Evolutionary conservation across 495 filamentous ascomycete genomes (phyloP).

Genomic region (Xylaria acuta): DNA sequence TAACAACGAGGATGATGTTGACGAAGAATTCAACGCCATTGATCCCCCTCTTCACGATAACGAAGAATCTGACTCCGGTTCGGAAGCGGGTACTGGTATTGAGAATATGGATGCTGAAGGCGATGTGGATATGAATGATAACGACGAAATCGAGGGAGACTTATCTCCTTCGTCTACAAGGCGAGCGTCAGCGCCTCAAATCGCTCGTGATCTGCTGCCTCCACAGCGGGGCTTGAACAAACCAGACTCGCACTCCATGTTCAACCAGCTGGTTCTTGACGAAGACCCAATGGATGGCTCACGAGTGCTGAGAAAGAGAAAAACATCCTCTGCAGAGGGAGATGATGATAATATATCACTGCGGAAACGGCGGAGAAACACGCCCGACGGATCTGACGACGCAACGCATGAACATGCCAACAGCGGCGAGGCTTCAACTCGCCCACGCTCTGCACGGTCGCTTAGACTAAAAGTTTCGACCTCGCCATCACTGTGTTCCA

Average conservation of each 20-base stretch:
- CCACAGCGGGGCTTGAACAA: conserved; percentile 70
- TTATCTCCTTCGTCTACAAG: conserved; percentile 45
- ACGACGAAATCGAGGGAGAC: conserved; percentile 42
- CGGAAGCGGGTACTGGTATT: conserved; percentile 47
- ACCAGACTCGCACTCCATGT: conserved; percentile 84
- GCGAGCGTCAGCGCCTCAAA: conserved; percentile 56
- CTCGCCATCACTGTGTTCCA: conserved; percentile 28
- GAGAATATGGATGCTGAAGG: conserved; percentile 41
- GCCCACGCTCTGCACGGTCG: conserved; percentile 49
- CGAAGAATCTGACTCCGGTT: conserved; percentile 59
- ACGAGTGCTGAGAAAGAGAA: conserved; percentile 85
- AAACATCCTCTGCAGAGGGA: conserved; percentile 61
- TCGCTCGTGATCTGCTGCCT: conserved; percentile 78
- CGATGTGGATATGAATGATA: conserved; percentile 40
- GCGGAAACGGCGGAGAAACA: conserved; percentile 53
- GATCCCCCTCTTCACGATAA: conserved; percentile 43
- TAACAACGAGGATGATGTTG: conserved; percentile 75
- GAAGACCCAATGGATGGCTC: conserved; percentile 88
- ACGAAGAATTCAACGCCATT: conserved; percentile 80
- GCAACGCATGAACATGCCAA: conserved; percentile 33
- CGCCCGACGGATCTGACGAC: conserved; percentile 46
- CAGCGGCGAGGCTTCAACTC: conserved; percentile 38
- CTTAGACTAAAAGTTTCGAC: conserved; percentile 46
- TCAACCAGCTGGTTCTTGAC: conserved; percentile 77
- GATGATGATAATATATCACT: conserved; percentile 52